Evolutionary conservation across 352 stramenopile species (phyloP).

Genomic region (Globisporangium nunn): DNA sequence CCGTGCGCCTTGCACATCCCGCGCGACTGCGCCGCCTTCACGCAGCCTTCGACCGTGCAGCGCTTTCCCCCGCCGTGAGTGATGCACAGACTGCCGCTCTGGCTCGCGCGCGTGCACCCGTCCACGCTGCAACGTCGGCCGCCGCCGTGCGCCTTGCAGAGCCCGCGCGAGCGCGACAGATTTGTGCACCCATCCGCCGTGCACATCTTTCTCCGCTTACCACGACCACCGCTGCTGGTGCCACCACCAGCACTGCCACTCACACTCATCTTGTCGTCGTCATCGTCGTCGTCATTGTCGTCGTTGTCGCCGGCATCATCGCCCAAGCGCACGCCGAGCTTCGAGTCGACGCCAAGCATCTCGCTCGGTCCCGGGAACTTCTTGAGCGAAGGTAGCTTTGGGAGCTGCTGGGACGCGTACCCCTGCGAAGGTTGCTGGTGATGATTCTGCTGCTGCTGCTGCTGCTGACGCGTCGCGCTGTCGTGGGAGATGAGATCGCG

Average conservation of each 20-base stretch:
- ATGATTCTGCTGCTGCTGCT: slow-evolving; percentile 1
- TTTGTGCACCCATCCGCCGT: slow-evolving; percentile 70
- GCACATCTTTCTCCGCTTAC: slow-evolving; percentile 79
- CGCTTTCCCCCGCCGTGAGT: slow-evolving; percentile 80
- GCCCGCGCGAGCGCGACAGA: slow-evolving; percentile 60
- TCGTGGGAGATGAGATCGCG: slow-evolving; percentile 73
- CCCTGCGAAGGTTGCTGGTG: background rate
- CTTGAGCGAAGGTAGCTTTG: slow-evolving; percentile 4
- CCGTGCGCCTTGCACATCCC: slow-evolving; percentile 85
- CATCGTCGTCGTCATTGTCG: slow-evolving; percentile 13
- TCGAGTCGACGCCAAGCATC: slow-evolving; percentile 7
- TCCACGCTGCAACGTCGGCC: slow-evolving; percentile 73
- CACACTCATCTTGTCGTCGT: slow-evolving; percentile 17
- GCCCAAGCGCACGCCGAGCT: slow-evolving; percentile 10
- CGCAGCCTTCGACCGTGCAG: slow-evolving; percentile 71
- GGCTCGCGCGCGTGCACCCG: slow-evolving; percentile 68
- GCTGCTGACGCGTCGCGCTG: slow-evolving; percentile 10
- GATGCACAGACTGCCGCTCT: slow-evolving; percentile 79
- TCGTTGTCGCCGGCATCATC: slow-evolving; percentile 6
- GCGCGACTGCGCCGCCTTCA: slow-evolving; percentile 72
- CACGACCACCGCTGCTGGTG: slow-evolving; percentile 24
- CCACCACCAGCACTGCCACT: slow-evolving; percentile 18
- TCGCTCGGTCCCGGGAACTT: slow-evolving; percentile 9
- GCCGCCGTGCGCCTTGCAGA: slow-evolving; percentile 76
- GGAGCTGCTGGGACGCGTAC: background rate